Conservation (phyloP, 345 rosid species). For the Citrus glauca region DNA sequence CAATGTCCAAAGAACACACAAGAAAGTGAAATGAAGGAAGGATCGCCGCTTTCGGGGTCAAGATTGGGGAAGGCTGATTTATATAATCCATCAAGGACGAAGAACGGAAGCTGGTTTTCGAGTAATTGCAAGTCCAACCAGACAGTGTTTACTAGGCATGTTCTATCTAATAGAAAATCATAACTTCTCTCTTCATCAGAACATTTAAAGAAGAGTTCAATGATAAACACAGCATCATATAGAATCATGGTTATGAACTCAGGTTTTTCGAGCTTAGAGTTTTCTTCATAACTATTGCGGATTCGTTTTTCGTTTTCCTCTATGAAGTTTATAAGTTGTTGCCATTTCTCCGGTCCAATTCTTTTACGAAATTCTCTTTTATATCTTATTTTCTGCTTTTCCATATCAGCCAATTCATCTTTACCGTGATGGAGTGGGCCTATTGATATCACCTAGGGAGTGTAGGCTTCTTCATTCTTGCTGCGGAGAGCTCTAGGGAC, state of each 20-base stretch:
- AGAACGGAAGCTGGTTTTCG: neutral
- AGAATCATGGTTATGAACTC: neutral
- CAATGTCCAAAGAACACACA: too few species aligned
- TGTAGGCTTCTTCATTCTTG: too few species aligned
- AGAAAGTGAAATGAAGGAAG: too few species aligned
- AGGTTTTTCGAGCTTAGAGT: neutral
- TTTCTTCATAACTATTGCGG: neutral
- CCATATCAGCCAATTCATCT: neutral
- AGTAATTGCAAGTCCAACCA: neutral
- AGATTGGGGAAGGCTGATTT: neutral
- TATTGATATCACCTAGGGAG: too few species aligned
- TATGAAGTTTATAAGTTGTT: rapidly evolving
- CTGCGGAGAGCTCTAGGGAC: too few species aligned
- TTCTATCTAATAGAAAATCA: neutral
- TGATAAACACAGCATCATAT: neutral
- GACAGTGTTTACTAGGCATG: rapidly evolving
- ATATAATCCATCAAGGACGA: neutral
- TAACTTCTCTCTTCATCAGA: too few species aligned
- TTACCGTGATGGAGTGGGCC: neutral
- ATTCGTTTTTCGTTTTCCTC: neutral
- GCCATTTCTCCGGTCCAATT: neutral
- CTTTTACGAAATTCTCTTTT: neutral
- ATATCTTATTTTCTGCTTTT: neutral
- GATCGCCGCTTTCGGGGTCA: too few species aligned
- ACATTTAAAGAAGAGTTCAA: neutral